A percentile compares a stretch with the other conserved stretches of the same genome.
Evolutionary conservation across 1,284 basidiomycete genomes (phyloP).

Genomic region (Tremellales sp.): DNA sequence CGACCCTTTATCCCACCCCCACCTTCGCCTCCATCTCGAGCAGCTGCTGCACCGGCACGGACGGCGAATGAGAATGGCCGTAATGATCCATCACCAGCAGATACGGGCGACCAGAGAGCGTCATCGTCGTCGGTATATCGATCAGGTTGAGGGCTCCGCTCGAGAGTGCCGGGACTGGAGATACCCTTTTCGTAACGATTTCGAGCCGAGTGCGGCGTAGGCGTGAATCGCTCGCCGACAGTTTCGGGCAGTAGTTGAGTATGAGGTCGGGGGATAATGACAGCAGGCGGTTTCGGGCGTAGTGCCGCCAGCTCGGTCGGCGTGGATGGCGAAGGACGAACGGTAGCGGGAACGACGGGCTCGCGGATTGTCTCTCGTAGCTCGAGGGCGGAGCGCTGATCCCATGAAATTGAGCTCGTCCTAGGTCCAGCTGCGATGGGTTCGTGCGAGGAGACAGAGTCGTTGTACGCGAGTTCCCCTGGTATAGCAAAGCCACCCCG

Average conservation of each 20-base stretch:
- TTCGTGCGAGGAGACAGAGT: slow-evolving; percentile 24
- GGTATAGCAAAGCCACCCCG: slow-evolving; percentile 36
- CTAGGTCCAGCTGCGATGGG: slow-evolving; percentile 6
- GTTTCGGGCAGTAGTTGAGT: slow-evolving; percentile 37
- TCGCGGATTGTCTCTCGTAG: slow-evolving; percentile 10
- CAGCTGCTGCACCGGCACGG: slow-evolving; percentile 34
- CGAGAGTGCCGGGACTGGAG: slow-evolving; percentile 23
- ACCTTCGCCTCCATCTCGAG: slow-evolving; percentile 23
- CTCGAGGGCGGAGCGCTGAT: not conserved
- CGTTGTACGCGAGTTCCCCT: slow-evolving; percentile 23
- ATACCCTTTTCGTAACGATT: slow-evolving; percentile 44
- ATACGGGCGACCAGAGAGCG: slow-evolving; percentile 33
- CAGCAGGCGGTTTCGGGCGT: slow-evolving; percentile 14
- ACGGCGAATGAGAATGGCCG: slow-evolving; percentile 48
- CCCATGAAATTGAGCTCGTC: slow-evolving; percentile 14
- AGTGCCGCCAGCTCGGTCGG: slow-evolving; percentile 12
- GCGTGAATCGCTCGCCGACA: not conserved
- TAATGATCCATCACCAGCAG: slow-evolving; percentile 25
- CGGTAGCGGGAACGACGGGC: slow-evolving; percentile 5
- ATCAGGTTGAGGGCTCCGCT: slow-evolving; percentile 11
- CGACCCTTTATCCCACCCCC: slow-evolving; percentile 22
- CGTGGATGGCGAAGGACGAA: slow-evolving; percentile 1
- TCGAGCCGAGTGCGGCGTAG: slow-evolving; percentile 1
- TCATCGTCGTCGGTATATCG: slow-evolving; percentile 24
- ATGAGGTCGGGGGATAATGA: slow-evolving; percentile 19